Percentiles rank a stretch among this genome's conserved stretches.
These are phyloP conservation scores for Dactylellina parvicollis DNA, from an alignment of 2,329 filamentous ascomycete species.

Conservation along the genomic window DNA sequence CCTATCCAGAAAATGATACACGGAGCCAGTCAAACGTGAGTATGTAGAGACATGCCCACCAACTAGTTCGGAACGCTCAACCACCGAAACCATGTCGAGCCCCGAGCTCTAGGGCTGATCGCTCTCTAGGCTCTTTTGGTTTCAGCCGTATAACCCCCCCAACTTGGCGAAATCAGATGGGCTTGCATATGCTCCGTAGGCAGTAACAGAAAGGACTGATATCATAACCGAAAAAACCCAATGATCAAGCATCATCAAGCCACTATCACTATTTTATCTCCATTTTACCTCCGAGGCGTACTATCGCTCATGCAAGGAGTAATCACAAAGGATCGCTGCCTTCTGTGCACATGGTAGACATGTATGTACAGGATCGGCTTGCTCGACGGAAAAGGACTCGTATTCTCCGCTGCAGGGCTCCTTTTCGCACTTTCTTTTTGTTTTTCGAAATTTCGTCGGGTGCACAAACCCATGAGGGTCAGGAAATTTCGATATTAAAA, in stretches of 20 bases:
- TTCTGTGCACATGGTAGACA: not conserved
- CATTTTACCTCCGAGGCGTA: not conserved
- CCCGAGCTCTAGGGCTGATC: slow-evolving; percentile 13
- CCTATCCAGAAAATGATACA: not conserved
- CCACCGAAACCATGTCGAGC: not conserved
- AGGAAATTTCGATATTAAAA: no score
- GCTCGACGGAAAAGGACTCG: not conserved
- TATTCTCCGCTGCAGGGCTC: not conserved
- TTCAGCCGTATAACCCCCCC: not conserved
- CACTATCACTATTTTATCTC: not conserved
- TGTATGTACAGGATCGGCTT: not conserved
- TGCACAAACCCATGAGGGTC: no score
- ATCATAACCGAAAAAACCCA: not conserved
- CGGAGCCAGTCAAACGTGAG: not conserved
- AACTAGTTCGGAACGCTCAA: no score
- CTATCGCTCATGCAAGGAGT: not conserved
- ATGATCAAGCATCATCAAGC: not conserved
- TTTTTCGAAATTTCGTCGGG: not conserved
- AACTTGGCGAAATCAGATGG: not conserved
- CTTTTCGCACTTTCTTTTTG: not conserved
- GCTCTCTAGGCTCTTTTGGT: not conserved
- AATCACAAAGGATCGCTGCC: not conserved
- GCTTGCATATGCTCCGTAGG: not conserved
- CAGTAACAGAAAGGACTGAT: not conserved
- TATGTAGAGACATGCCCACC: not conserved